Evolutionary conservation across 2,329 filamentous ascomycete species (phyloP), one percentile per base, ranked within the genome.

Genomic region (Trichophaea hybrida): DNA sequence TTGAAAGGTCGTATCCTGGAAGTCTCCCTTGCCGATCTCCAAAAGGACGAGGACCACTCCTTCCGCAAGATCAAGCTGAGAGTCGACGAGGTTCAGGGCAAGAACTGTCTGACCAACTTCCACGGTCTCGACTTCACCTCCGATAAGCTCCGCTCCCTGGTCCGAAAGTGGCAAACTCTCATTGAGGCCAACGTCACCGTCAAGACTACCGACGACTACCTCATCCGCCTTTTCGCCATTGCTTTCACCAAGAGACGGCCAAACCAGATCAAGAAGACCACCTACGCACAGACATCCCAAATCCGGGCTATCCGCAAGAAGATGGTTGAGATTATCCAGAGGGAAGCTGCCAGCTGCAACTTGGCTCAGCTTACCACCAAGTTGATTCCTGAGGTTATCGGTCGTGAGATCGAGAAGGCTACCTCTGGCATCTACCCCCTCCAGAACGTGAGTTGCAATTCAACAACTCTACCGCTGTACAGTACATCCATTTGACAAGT

Each of bases 231-330:
- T 71, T 98, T 98, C 80, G 88, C 88, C 75, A 98, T 98, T 71
- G 93, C 88, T 71, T 98, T 98, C 83, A 98, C 93, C 78, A 97
- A 97, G 86, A 83, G 89, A 77, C 86, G 93, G 74, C 89, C 88
- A 71, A 98, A 97, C 82, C 93, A 98, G 83, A 91, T 98, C 82
- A 95, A 95, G 87, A 98, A 97, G 87, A 98, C 93, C 72, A 98
- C 93, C 75, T 98, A 98, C 75, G 93, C 93, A 70, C 85, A 85
- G 68, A 89, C 88, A 68, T 97, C 93, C 68, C 93, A 98, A 80
- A 97, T 97, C 77, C 86, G 91, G 69, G 85, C 86, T 70, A 98
- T 98, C 77, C 87, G 93, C 77, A 93, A 90, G 83, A 97, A 98
- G 88, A 98, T 98, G 93, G 86, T 83, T 68, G 93, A 98, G 78